Evolutionary conservation across 2,329 filamentous ascomycete species (phyloP).

Genomic region (Colletotrichum tanaceti): DNA sequence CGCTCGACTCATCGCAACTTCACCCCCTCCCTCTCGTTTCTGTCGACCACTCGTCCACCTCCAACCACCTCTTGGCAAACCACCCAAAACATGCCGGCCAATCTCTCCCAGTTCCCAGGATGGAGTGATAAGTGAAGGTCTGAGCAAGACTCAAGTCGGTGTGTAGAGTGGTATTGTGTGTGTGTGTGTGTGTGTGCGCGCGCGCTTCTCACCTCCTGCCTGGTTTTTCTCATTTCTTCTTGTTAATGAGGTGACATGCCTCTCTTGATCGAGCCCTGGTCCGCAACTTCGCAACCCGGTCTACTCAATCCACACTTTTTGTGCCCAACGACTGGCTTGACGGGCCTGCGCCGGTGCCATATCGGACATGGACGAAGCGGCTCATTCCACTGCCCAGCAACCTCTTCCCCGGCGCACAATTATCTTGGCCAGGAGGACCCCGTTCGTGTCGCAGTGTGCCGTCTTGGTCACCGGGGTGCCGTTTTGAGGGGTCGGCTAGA

Average conservation of each 20-base stretch:
- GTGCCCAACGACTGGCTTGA: constrained; percentile 28
- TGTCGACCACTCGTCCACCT: constrained; percentile 30
- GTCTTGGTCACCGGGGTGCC: constrained; percentile 29
- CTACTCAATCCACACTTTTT: constrained; percentile 38
- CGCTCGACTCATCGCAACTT: constrained; percentile 28
- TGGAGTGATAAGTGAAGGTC: constrained; percentile 10
- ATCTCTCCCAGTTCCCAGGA: constrained; percentile 14
- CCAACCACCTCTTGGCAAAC: constrained; percentile 35
- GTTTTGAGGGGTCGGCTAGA: constrained; percentile 15
- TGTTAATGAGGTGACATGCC: constrained; percentile 29
- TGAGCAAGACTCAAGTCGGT: constrained; percentile 30
- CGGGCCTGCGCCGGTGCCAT: not conserved
- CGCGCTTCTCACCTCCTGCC: constrained; percentile 20
- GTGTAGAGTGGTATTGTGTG: too few species aligned
- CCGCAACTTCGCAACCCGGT: constrained; percentile 15
- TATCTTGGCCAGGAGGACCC: constrained; percentile 33
- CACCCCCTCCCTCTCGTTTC: constrained; percentile 27
- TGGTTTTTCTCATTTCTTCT: constrained; percentile 39
- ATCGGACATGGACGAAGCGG: constrained; percentile 16
- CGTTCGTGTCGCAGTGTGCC: constrained; percentile 32
- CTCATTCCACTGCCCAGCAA: constrained; percentile 23
- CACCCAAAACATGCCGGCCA: constrained; percentile 23
- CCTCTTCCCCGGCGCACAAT: constrained; percentile 31
- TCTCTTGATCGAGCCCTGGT: constrained; percentile 19
- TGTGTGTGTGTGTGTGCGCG: too few species aligned